Base-by-base conservation (phyloP, 1,284 basidiomycete genomes). In the Trichosporon inkin region DNA sequence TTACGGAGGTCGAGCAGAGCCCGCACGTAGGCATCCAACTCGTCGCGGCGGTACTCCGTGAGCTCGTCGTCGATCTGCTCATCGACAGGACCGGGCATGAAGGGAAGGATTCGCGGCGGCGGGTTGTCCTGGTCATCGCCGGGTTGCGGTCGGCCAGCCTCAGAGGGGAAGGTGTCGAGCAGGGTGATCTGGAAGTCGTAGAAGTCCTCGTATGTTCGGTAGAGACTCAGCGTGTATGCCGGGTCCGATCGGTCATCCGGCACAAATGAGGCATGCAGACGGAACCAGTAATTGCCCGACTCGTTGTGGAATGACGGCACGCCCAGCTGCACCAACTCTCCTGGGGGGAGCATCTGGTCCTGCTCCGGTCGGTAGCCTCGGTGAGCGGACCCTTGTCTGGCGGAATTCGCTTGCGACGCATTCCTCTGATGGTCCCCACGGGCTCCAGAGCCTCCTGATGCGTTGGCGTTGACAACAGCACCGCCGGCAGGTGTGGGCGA, bases 281-380 rank as follows among this genome's bases (percentile, higher is more conserved):
- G 87, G 84, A 98, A 99, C 93, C 95, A 98, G 78, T 93, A 98
- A 70, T 95, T 90, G 14, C 92, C 88, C 81, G 89, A 89, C 77
- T 99, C 96, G 73, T 86, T 89, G 79, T 99, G 96, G 82, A 96
- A 98, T 11, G 92, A 94, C 60, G 93, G 90, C 55, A 99, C 92
- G 61, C 88, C 86, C n/a, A 92, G 91, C 24, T 86, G 85, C 6
- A 92, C 84, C 65, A 98, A 84, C 55, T 94, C 85, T 40, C 95
- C 94, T 24, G 86, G 85, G 8, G 88, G 89, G 8, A 91, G 81
- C 40, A 80, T 73, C 54, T 64, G 56, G 60, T 75, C 72, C 35
- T 71, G 64, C 22, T 74, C 70, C 19, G 73, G 71, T 39, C 65
- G 62, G 63, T 75, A 74, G 3, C 68, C 53, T 1, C 68, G 32